Percentiles rank a stretch among this genome's conserved stretches.
Evolutionary conservation across 345 rosid species (phyloP).

Genomic region (Citrus medica): DNA sequence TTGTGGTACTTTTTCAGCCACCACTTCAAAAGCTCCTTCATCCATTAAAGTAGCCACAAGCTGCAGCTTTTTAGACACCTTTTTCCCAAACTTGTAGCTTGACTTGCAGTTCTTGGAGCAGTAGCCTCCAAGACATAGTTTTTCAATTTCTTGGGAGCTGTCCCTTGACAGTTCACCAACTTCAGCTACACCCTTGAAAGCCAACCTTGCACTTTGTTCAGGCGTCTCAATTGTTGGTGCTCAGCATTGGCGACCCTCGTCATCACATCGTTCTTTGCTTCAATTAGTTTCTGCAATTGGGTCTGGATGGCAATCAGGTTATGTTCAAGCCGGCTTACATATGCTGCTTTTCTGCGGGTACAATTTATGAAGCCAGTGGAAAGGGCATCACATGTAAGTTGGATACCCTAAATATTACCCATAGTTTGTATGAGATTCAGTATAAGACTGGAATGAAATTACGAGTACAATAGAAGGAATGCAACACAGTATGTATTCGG

Average conservation of each 20-base stretch:
- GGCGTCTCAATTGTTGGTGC: not conserved
- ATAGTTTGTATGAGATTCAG: not conserved
- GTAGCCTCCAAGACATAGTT: not conserved
- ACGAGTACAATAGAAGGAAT: not conserved
- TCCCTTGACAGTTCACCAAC: no score
- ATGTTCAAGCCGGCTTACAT: not conserved
- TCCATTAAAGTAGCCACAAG: not conserved
- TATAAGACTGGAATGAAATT: not conserved
- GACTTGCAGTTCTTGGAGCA: constrained; percentile 1
- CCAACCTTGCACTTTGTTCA: not conserved
- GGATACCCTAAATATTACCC: not conserved
- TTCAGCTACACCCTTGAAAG: no score
- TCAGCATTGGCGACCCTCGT: not conserved
- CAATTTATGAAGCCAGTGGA: not conserved
- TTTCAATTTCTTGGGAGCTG: not conserved
- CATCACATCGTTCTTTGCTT: not conserved
- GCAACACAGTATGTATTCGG: no score
- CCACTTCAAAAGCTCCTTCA: not conserved
- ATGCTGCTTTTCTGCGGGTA: not conserved
- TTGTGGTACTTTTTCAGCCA: not conserved
- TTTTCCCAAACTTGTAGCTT: constrained; percentile 4
- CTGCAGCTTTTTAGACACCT: not conserved
- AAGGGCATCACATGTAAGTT: not conserved
- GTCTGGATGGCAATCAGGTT: not conserved
- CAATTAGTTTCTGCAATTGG: not conserved